Evolutionary conservation across 257 asterid genomes (phyloP).

Genomic region (Paraleonurus japonicus): DNA sequence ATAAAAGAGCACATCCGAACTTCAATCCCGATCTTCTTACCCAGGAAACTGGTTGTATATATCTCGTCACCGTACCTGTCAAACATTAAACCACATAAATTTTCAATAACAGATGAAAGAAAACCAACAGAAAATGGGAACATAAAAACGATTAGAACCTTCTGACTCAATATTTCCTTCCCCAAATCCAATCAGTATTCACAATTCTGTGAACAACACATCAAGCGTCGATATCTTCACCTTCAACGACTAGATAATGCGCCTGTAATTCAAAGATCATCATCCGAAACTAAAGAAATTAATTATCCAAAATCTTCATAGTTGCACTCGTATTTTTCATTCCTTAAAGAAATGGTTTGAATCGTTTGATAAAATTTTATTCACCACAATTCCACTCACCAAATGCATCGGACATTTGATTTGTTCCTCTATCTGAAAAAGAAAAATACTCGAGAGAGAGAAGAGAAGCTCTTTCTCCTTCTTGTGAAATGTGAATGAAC

Average conservation of each 20-base stretch:
- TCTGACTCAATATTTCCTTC: constrained; percentile 14
- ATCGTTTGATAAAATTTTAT: constrained; percentile 23
- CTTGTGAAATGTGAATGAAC: constrained; percentile 36
- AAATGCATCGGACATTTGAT: constrained; percentile 1
- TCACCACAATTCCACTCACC: constrained; percentile 49
- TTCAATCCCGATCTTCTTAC: constrained; percentile 22
- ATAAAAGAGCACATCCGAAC: constrained; percentile 21
- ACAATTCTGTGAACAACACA: constrained; percentile 16
- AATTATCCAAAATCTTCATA: constrained; percentile 11
- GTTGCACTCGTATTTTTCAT: constrained; percentile 11
- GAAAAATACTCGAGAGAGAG: constrained; percentile 1
- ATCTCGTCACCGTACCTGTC: constrained; percentile 24
- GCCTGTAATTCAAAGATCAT: constrained; percentile 23
- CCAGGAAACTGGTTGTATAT: constrained; percentile 26
- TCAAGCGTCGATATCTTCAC: constrained; percentile 18
- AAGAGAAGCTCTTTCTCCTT: constrained; percentile 31
- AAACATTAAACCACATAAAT: constrained; percentile 20
- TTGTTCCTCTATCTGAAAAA: constrained; percentile 13
- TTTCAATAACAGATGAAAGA: not conserved
- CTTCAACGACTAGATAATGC: constrained; percentile 22
- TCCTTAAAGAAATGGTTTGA: constrained; percentile 11
- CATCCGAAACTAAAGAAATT: not conserved
- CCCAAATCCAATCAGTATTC: constrained; percentile 21
- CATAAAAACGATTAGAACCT: constrained; percentile 18
- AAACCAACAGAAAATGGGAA: not conserved